These are phyloP conservation scores for Actinomortierella wolfii DNA, from an alignment of 371 early-diverging fungal genomes.

Conservation along the genomic window DNA sequence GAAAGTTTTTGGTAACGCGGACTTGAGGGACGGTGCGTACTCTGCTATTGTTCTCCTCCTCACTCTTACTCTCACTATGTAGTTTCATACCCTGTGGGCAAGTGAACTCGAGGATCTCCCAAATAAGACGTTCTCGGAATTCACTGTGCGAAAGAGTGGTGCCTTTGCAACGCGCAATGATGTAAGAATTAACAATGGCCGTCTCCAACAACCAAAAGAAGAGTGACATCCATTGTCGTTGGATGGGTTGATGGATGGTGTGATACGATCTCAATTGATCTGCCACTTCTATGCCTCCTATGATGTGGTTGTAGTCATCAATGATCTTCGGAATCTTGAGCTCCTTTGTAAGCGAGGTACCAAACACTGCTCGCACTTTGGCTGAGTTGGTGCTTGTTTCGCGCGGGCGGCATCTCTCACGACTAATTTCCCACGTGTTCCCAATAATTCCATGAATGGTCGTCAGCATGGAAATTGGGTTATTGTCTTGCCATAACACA, in stretches of 20 bases:
- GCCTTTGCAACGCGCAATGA: no score
- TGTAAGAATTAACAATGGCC: no score
- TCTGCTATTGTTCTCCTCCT: no score
- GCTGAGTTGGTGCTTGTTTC: constrained; percentile 16
- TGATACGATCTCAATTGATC: constrained; percentile 21
- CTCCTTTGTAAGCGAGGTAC: background rate
- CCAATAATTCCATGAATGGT: constrained; percentile 12
- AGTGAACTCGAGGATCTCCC: constrained; percentile 6
- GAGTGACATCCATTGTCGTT: no score
- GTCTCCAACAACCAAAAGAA: no score
- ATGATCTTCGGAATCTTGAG: constrained; percentile 27
- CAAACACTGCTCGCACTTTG: constrained; percentile 7
- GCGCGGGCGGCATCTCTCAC: constrained; percentile 6
- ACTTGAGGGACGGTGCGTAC: constrained; percentile 2
- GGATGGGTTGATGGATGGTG: constrained; percentile 3
- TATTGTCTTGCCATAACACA: constrained; percentile 28
- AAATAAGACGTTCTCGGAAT: constrained; percentile 11
- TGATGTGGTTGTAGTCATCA: constrained; percentile 42
- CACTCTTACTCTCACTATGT: no score
- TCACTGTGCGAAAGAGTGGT: constrained; percentile 12
- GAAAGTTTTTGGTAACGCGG: constrained; percentile 5
- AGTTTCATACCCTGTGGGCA: background rate
- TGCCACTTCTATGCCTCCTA: constrained; percentile 21
- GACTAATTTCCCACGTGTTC: no score
- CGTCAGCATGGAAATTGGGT: constrained; percentile 20